These are phyloP conservation scores for Boletus sp. DNA, from an alignment of 768 basidiomycete genomes.

Conservation along the genomic window DNA sequence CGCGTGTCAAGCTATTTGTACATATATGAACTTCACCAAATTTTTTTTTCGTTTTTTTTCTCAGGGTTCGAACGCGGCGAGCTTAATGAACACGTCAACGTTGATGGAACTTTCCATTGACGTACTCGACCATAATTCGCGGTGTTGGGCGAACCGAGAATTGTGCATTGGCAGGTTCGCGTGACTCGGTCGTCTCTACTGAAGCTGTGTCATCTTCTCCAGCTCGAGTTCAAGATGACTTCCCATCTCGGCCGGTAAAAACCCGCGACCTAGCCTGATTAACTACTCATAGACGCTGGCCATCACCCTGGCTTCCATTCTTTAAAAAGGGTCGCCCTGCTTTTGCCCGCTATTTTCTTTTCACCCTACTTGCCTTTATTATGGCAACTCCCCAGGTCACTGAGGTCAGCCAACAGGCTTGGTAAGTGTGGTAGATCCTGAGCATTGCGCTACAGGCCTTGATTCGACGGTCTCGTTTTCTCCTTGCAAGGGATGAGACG, in stretches of 20 bases:
- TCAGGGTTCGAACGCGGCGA: conserved; percentile 25
- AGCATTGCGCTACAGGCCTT: conserved; percentile 14
- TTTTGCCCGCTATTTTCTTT: conserved; percentile 27
- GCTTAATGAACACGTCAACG: conserved; percentile 28
- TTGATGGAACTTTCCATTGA: conserved; percentile 35
- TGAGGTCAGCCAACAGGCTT: conserved; percentile 61
- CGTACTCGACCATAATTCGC: conserved; percentile 32
- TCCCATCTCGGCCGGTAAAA: conserved; percentile 40
- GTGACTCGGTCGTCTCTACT: conserved; percentile 23
- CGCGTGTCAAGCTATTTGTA: conserved; percentile 27
- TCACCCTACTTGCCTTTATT: conserved; percentile 37
- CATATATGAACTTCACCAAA: conserved; percentile 32
- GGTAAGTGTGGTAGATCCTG: conserved; percentile 41
- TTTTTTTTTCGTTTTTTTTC: conserved; percentile 18
- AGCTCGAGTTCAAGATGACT: conserved; percentile 17
- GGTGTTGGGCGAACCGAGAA: conserved; percentile 23
- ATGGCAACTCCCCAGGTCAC: conserved; percentile 54
- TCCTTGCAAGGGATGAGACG: conserved; percentile 58
- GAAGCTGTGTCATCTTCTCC: conserved; percentile 22
- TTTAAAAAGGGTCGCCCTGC: conserved; percentile 35
- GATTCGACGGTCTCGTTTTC: conserved; percentile 18
- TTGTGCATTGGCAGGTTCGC: conserved; percentile 20
- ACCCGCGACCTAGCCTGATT: conserved; percentile 54
- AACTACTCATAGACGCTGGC: conserved; percentile 43
- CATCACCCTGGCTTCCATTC: conserved; percentile 28